Conservation (phyloP, 2,329 filamentous ascomycete species). For the Curvularia verruculosa region DNA sequence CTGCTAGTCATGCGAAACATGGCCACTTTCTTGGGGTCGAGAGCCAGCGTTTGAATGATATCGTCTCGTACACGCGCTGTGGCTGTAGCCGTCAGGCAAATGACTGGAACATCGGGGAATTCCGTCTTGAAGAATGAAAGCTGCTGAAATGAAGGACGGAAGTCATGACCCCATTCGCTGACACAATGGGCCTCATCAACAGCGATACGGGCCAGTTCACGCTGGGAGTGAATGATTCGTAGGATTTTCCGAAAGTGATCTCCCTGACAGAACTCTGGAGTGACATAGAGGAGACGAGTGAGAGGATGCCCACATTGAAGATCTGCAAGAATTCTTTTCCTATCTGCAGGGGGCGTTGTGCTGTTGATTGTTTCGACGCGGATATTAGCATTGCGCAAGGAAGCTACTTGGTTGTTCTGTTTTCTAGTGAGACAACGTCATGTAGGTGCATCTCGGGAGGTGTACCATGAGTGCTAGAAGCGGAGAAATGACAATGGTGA, state of each 20-base stretch:
- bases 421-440: constrained; percentile 12
- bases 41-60: constrained; percentile 74
- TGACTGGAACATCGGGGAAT: constrained; percentile 86
- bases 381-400: constrained; percentile 75
- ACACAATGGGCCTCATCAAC: constrained; percentile 97
- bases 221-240: constrained; percentile 75
- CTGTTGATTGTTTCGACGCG: constrained; percentile 87
- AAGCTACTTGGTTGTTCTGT: constrained; percentile 89
- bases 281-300: constrained; percentile 87
- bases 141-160: constrained; percentile 88
- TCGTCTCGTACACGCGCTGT: constrained; percentile 82
- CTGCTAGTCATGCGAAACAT: constrained; percentile 84
- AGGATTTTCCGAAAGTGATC: constrained; percentile 78
- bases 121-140: constrained; percentile 83
- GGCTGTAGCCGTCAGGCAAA: constrained; percentile 90
- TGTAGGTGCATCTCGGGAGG: background rate
- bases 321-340: constrained; percentile 74
- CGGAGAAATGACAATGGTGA: constrained; percentile 90
- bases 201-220: constrained; percentile 84
- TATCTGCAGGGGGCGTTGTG: constrained; percentile 70
- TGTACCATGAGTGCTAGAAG: constrained; percentile 85
- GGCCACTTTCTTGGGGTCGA: constrained; percentile 68
- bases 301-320: constrained; percentile 85
- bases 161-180: constrained; percentile 97
- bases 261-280: constrained; percentile 83